Base-by-base conservation (phyloP, 768 basidiomycete genomes). In the Kondoa malvinella region DNA sequence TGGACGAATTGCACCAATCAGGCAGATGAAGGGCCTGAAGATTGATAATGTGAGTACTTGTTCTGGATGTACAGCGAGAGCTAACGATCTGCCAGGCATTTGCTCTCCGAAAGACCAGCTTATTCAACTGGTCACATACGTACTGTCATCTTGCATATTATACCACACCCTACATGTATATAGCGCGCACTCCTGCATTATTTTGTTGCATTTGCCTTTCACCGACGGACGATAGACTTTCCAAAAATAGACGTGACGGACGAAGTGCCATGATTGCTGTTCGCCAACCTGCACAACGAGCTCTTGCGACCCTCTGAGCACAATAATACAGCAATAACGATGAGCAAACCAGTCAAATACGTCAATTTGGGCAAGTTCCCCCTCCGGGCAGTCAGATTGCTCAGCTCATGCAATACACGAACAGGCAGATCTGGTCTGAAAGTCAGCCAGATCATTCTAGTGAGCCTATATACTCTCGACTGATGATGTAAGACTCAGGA, bases 371-470 rank as follows among this genome's bases (percentile, higher is more conserved):
- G 27, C 63, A 25, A 32, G 32, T 8, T 17, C 33, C n/a, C n/a
- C n/a, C n/a, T n/a, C n/a, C n/a, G n/a, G n/a, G n/a, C 32, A 31
- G 17, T 25, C 60, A 68, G 64, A 63, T 65, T 1, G 66, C n/a
- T n/a, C n/a, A n/a, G n/a, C n/a, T n/a, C n/a, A n/a, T n/a, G 68
- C 26, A 73, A 73, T 68, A 69, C 69, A 32, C 66, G 79, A 59
- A 77, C 80, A 25, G 83, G 85, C 77, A 83, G 81, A 3, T 84
- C 82, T 0, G 85, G 84, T 1, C 76, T 84, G 56, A 83, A 86
- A 73, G 81, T 87, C 0, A 86, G 85, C 29, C 83, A 80, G 75
- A 79, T 86, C 62, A 85, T 86, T 56, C 78, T 87, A 0, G 86
- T 85, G 0, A 81, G 80, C 50, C 2, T 40, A 31, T 15, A 15